Evolutionary conservation across 2,329 filamentous ascomycete genomes (phyloP).

Genomic region (Penicillium glabrum): DNA sequence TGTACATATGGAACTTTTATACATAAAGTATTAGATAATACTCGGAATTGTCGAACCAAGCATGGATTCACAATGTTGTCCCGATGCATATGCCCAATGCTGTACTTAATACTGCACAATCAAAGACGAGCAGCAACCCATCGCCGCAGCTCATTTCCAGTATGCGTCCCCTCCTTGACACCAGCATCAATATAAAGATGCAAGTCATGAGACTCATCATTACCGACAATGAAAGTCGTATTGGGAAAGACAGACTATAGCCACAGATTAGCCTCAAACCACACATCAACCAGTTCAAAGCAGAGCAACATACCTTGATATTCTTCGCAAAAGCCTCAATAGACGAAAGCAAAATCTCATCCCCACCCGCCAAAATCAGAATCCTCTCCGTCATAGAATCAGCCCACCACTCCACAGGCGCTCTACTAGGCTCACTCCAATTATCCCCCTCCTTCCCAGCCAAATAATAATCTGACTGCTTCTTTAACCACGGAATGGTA

Average conservation of each 20-base stretch:
- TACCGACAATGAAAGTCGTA: slow-evolving; percentile 27
- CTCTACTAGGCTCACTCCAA: slow-evolving; percentile 54
- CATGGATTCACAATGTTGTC: neutral
- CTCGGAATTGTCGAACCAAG: neutral
- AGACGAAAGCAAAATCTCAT: slow-evolving; percentile 52
- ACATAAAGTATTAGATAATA: no score
- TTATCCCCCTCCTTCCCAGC: slow-evolving; percentile 38
- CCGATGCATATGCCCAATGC: neutral
- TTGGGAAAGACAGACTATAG: slow-evolving; percentile 30
- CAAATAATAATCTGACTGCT: slow-evolving; percentile 51
- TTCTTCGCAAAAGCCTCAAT: slow-evolving; percentile 34
- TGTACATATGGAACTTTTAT: no score
- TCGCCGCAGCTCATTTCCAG: slow-evolving; percentile 25
- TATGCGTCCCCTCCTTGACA: slow-evolving; percentile 25
- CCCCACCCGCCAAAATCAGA: slow-evolving; percentile 53
- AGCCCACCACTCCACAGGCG: slow-evolving; percentile 54
- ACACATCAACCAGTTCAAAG: neutral
- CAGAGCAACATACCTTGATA: slow-evolving; percentile 27
- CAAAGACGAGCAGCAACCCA: slow-evolving; percentile 31
- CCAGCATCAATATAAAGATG: slow-evolving; percentile 24
- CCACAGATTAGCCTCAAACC: neutral
- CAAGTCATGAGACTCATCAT: slow-evolving; percentile 31
- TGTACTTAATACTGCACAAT: neutral
- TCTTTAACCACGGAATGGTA: slow-evolving; percentile 29
- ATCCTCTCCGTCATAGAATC: slow-evolving; percentile 49